Percentiles rank a stretch among this genome's conserved stretches.
phyloP scores from a whole-genome alignment of 1,139 yeast species.

The Pichiaceae sp. region DNA sequence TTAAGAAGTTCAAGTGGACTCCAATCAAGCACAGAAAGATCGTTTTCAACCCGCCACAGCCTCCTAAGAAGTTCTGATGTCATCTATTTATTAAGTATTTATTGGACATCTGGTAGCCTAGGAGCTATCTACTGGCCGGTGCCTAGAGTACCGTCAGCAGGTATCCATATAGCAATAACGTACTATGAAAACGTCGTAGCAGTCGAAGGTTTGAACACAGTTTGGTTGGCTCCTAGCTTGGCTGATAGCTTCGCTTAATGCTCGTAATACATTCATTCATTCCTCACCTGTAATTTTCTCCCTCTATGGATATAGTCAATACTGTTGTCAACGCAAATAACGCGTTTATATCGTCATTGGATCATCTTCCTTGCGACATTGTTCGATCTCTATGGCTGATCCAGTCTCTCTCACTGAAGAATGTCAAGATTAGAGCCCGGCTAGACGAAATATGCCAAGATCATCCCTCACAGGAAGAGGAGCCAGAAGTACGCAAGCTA shows the following conservation, averaged over 20 bases:
- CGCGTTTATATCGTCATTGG: constrained; percentile 29
- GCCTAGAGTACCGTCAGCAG: no score
- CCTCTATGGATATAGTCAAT: constrained; percentile 7
- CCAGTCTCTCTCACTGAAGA: constrained; percentile 30
- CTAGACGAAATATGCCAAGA: constrained; percentile 3
- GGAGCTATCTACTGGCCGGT: no score
- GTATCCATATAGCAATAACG: no score
- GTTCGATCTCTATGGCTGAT: constrained; percentile 39
- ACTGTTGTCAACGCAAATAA: constrained; percentile 20
- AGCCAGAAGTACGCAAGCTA: neutral
- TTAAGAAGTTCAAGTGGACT: constrained; percentile 98
- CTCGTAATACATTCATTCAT: no score
- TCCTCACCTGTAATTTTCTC: no score
- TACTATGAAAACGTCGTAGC: no score
- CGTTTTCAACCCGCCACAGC: constrained; percentile 83
- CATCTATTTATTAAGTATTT: constrained; percentile 4
- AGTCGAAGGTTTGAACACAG: no score
- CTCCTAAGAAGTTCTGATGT: constrained; percentile 28
- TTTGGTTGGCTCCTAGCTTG: no score
- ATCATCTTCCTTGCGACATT: constrained; percentile 42
- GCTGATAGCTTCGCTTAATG: no score
- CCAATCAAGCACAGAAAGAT: constrained; percentile 93
- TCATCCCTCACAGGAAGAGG: no score
- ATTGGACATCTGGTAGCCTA: neutral
- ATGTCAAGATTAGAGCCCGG: constrained; percentile 13